Evolutionary conservation across 768 basidiomycete species (phyloP).

Genomic region (Coprinellus aureogranulatus): DNA sequence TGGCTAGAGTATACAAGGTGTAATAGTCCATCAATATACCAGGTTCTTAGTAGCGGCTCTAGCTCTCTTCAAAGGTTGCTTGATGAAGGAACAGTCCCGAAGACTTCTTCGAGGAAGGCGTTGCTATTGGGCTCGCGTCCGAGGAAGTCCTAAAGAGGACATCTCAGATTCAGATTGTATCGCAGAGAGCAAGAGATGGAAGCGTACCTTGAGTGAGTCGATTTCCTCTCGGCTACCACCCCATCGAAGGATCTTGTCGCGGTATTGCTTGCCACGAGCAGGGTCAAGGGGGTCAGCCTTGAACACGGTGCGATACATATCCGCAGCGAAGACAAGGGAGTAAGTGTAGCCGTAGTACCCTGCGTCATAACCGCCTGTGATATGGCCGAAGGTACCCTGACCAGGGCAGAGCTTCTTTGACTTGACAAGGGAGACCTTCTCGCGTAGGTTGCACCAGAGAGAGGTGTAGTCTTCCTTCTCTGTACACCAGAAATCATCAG

Average conservation of each 20-base stretch:
- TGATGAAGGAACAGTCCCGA: slow-evolving; percentile 39
- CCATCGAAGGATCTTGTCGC: slow-evolving; percentile 68
- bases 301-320: slow-evolving; percentile 75
- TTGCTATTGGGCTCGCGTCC: slow-evolving; percentile 72
- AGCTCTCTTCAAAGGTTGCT: slow-evolving; percentile 29
- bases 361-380: slow-evolving; percentile 70
- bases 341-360: slow-evolving; percentile 78
- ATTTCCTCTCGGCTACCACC: slow-evolving; percentile 81
- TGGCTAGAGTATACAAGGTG: too few species aligned
- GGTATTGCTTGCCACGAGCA: slow-evolving; percentile 61
- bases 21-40: too few species aligned
- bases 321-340: slow-evolving; percentile 61
- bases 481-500: slow-evolving; percentile 18
- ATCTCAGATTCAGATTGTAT: not conserved
- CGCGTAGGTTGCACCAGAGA: slow-evolving; percentile 74
- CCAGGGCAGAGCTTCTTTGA: slow-evolving; percentile 59
- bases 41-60: too few species aligned
- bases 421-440: slow-evolving; percentile 69
- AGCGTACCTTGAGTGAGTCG: slow-evolving; percentile 67
- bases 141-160: slow-evolving; percentile 60
- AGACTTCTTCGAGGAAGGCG: slow-evolving; percentile 69
- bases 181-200: not conserved
- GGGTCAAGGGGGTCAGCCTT: slow-evolving; percentile 74
- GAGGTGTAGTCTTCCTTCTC: slow-evolving; percentile 70
- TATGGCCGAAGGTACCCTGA: slow-evolving; percentile 74